These are phyloP conservation scores for Fonsecaea nubica DNA, from an alignment of 2,329 filamentous ascomycete species.

Conservation along the genomic window DNA sequence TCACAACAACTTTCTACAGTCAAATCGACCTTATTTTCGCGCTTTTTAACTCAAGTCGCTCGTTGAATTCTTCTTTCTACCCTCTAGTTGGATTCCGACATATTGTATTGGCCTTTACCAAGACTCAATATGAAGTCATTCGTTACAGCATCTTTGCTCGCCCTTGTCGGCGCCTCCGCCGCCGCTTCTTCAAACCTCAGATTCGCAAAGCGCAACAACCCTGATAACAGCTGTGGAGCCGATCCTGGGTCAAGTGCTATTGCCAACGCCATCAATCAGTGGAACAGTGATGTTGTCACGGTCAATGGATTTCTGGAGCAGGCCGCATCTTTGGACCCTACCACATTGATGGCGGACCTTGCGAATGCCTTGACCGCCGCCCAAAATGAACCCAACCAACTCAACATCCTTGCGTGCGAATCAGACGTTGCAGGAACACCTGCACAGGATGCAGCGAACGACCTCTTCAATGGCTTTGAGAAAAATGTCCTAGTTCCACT, in stretches of 20 bases:
- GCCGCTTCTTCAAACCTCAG: slow-evolving; percentile 22
- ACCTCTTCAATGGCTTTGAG: slow-evolving; percentile 19
- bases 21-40: neutral
- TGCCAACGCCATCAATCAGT: slow-evolving; percentile 25
- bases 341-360: slow-evolving; percentile 9
- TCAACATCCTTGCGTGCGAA: slow-evolving; percentile 22
- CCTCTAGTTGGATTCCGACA: neutral
- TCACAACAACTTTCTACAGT: neutral
- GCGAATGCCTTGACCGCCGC: slow-evolving; percentile 14
- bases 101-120: neutral
- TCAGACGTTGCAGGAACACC: slow-evolving; percentile 14
- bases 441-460: slow-evolving; percentile 21
- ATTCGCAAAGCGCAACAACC: slow-evolving; percentile 26
- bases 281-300: slow-evolving; percentile 27
- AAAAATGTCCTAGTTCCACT: slow-evolving; percentile 22
- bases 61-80: neutral
- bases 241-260: slow-evolving; percentile 18
- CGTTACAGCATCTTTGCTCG: slow-evolving; percentile 24
- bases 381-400: slow-evolving; percentile 26
- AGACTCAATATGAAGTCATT: slow-evolving; percentile 25
- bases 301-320: slow-evolving; percentile 30
- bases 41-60: neutral
- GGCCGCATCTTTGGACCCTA: slow-evolving; percentile 14
- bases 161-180: slow-evolving; percentile 21
- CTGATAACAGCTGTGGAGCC: slow-evolving; percentile 19